Percentiles rank a stretch among this genome's conserved stretches.
phyloP scores from a whole-genome alignment of 495 filamentous ascomycete species.

The Neohortaea acidophila region DNA sequence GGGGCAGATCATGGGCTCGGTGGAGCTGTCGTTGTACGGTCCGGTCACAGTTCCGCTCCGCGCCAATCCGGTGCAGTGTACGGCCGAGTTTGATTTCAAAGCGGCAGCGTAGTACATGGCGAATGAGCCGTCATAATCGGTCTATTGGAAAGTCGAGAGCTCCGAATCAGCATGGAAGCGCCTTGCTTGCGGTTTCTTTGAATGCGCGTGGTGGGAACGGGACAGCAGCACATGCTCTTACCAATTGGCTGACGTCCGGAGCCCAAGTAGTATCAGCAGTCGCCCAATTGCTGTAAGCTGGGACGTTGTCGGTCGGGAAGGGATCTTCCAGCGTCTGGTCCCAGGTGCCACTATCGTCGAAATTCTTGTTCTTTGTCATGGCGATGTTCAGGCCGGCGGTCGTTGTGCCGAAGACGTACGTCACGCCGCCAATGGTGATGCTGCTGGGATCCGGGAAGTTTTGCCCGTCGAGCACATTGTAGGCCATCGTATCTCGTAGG shows the following conservation, averaged over 20 bases:
- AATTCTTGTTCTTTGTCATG: constrained; percentile 7
- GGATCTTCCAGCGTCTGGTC: background rate
- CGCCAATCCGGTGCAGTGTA: constrained; percentile 19
- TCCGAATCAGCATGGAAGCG: background rate
- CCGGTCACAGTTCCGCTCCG: constrained; percentile 7
- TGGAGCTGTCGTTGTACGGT: constrained; percentile 12
- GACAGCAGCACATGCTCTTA: background rate
- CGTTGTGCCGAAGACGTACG: constrained; percentile 13
- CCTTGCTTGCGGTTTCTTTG: too few species aligned
- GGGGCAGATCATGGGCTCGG: constrained; percentile 29
- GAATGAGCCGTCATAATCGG: constrained; percentile 7
- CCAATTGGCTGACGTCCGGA: constrained; percentile 2
- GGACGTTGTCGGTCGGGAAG: constrained; percentile 4
- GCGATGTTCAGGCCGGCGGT: constrained; percentile 4
- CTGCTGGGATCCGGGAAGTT: constrained; percentile 7
- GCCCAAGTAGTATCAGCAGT: constrained; percentile 7
- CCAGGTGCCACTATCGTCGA: constrained; percentile 2
- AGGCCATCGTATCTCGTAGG: too few species aligned
- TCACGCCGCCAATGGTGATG: constrained; percentile 2
- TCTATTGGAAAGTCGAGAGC: background rate
- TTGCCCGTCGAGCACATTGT: background rate
- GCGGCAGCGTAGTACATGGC: constrained; percentile 16
- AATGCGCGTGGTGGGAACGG: too few species aligned
- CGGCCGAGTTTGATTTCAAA: background rate
- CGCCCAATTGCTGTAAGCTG: background rate